Percentiles rank a stretch among this genome's conserved stretches.
Evolutionary conservation across 2,329 filamentous ascomycete species (phyloP).

Genomic region (Ambrosiella cleistominuta): DNA sequence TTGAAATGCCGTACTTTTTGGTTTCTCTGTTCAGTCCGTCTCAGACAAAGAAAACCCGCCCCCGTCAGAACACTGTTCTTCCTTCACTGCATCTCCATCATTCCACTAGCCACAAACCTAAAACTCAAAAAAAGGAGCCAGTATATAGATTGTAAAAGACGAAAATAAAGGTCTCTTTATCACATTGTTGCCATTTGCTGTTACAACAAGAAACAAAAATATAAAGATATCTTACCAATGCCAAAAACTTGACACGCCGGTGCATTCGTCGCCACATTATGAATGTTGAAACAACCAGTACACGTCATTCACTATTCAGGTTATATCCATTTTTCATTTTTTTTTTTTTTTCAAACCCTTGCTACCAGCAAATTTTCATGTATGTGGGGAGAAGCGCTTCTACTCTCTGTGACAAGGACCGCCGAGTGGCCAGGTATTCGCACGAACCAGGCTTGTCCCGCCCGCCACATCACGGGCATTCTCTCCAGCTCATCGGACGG

Average conservation of each 20-base stretch:
- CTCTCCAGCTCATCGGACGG: neutral
- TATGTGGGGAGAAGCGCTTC: too few species aligned
- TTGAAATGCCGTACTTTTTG: too few species aligned
- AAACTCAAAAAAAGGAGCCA: neutral
- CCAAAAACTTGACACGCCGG: neutral
- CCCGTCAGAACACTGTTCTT: too few species aligned
- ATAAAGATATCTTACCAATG: neutral
- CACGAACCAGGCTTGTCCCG: too few species aligned
- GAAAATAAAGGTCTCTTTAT: neutral
- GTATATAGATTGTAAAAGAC: neutral
- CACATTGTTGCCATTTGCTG: neutral
- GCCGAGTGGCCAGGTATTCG: too few species aligned
- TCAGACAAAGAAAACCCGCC: too few species aligned
- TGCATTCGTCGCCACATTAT: neutral
- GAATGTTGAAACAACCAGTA: neutral
- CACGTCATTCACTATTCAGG: neutral
- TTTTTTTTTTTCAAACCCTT: neutral
- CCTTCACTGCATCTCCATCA: too few species aligned
- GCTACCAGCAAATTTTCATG: neutral
- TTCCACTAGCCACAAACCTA: neutral
- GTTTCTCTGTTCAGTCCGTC: too few species aligned
- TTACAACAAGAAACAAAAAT: neutral
- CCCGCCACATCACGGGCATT: neutral
- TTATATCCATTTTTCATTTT: neutral
- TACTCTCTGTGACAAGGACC: too few species aligned